Evolutionary conservation across 192 early-diverging fungal species (phyloP).

Genomic region (Umbelopsis sp.): DNA sequence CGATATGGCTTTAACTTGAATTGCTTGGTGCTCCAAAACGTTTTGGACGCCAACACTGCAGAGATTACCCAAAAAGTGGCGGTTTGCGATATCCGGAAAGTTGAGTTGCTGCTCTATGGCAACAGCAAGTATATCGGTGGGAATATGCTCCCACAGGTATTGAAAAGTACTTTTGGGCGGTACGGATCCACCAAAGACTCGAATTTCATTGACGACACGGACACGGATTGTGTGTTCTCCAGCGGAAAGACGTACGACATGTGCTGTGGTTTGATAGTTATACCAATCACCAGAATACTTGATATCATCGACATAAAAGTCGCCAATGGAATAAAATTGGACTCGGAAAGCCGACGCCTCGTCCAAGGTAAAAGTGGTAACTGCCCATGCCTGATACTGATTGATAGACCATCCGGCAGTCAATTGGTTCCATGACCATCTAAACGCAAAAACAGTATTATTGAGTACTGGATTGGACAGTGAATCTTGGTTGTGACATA

Average conservation of each 20-base stretch:
- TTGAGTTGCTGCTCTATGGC: neutral
- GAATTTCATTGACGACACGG: conserved; percentile 64
- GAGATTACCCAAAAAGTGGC: conserved; percentile 21
- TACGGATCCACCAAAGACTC: conserved; percentile 60
- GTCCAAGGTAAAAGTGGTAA: conserved; percentile 31
- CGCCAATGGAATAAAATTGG: conserved; percentile 53
- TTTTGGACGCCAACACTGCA: conserved; percentile 32
- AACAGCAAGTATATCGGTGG: neutral
- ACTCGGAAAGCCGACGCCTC: conserved; percentile 32
- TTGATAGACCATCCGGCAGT: conserved; percentile 54
- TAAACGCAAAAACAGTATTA: neutral
- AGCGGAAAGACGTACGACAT: conserved; percentile 48
- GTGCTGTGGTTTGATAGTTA: conserved; percentile 45
- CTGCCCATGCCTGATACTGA: conserved; percentile 54
- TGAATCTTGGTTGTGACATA: no score
- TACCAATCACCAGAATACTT: conserved; percentile 68
- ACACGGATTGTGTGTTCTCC: conserved; percentile 60
- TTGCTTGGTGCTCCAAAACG: neutral
- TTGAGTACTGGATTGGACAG: no score
- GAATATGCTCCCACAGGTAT: neutral
- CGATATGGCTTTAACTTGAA: neutral
- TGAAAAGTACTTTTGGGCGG: conserved; percentile 26
- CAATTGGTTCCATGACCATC: conserved; percentile 22
- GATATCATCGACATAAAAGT: conserved; percentile 65
- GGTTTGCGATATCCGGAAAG: conserved; percentile 18